Evolutionary conservation across 2,329 filamentous ascomycete genomes (phyloP), one percentile per base, ranked within the genome.

Genomic region (Claviceps pazoutovae): DNA sequence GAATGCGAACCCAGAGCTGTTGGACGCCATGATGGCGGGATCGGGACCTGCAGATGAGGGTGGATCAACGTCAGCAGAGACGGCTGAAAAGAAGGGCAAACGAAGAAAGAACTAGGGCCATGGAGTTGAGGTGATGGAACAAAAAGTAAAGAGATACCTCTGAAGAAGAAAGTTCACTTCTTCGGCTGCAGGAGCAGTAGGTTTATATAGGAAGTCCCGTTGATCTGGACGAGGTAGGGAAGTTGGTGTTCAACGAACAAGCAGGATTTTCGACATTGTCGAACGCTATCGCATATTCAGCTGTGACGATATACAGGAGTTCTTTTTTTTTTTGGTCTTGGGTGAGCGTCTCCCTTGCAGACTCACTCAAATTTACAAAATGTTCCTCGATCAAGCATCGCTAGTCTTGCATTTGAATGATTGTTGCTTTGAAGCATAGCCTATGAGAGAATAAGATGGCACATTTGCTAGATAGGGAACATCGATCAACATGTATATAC

Each of bases 21-120:
- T 81, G 52, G 71, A 75, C 53, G 73, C 74, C 11, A 58, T 75
- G 49, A 59, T 74, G 19, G 68, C 69, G 5, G 49, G 9, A 16
- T 34, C 43, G 6, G 37, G 44, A 16, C 66, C 67, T 13, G 65
- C 64, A 23, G 53, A 59, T 2, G 59, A 59, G 17, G 59, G 61
- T 8, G 59, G 43, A 21, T 56, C 65, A 30, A 64, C 66, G 34
- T 62, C 64, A 4, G 63, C 66, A 2, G 63, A 69, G 37, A 56
- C 61, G 1, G 60, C 58, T n/a, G 65, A 63, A 48, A 70, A 69
- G 59, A 69, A 69, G 58, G 69, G 65, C 2, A 75, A 73, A 66
- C 65, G 71, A 58, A 70, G 74, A 55, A 77, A 74, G 64, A 69
- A 62, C 5, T 73, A 34, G 46, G 16, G 6, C 5, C 7, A 17